Evolutionary conservation across 805 yeast genomes (phyloP), one percentile per base, ranked within the genome.

Genomic region (Nakazawaea pomicola): DNA sequence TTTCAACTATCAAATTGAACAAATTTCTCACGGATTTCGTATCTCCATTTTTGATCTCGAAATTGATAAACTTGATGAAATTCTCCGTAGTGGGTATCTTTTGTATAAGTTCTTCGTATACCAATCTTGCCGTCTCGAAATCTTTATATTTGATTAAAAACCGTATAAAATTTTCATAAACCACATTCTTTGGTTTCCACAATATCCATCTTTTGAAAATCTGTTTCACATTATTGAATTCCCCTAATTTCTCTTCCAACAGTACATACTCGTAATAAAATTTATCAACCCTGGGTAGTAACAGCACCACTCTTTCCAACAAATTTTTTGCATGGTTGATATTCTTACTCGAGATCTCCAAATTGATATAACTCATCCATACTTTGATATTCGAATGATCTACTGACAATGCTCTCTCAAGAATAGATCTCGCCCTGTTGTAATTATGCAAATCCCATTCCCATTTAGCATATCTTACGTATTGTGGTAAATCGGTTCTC

Each of bases 391-490:
- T 78, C 21, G 80, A 76, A 12, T 77, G 74, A 52, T 87, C 83
- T 7, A 86, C 87, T 39, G 79, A 83, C 24, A 91, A 57, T 0
- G 95, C 95, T 38, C 98, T 68, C 58, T 91, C 99, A 61, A 83
- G 84, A 5, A 93, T 69, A 0, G 96, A 85, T 41, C 98, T 67
- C 0, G 95, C 95, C 17, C 97, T 67, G 15, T 75, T 68, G 46
- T 75, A 69, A 53, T 91, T 95, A 45, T 78, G 82, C 50, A 86
- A 91, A 4, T 83, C 83, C 4, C 80, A 58, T 60, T 91, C 99
- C 76, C 89, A 87, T 44, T 74, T 75, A 0, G 96, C 98, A 58
- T 91, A 93, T 42, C 96, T 68, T 56, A 87, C 70, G 96, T 98
- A 93, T 56, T 89, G 95, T 2, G 87, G 83, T 53, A 75, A 70